Evolutionary conservation across 108 stramenopile species (phyloP), one percentile per base, ranked within the genome.

Genomic region (Aurantiochytrium sp.): DNA sequence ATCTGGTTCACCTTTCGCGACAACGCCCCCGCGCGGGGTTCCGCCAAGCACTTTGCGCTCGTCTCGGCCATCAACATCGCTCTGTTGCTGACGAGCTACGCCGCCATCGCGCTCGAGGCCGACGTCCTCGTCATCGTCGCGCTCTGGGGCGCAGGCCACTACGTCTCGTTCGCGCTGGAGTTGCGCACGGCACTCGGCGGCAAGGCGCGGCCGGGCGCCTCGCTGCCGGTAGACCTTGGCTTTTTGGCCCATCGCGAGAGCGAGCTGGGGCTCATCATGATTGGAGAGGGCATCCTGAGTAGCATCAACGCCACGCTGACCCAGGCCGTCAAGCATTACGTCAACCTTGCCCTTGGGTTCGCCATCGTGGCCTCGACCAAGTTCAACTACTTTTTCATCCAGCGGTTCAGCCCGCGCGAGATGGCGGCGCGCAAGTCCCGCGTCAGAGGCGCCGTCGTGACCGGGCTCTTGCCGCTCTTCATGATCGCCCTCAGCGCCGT

Each of bases 191-290:
- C 45, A 12, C 73, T 81, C 45, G 32, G 8, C 2, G 73, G 73
- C 1, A 41, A 81, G 24, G 32, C 30, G 17, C 36, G 32, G 12
- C 21, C 6, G n/a, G 42, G 32, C 12, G 6, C 42, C 0, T 27
- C 73, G 6, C 42, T 81, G 1, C 73, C 73, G 39, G 15, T 42
- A 12, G 73, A 81, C 32, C 3, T 81, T 1, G 42, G 45, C 0
- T 81, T 48, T 81, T 6, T 81, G 36, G 73, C 73, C 15, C 73
- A 81, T 30, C 73, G 73, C 36, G 39, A 81, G 42, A 48, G 73
- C 12, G 73, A 81, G 45, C 73, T 81, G 21, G 73, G 42, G 39
- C 73, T 81, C 39, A 81, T 81, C 45, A 81, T 81, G 73, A 81
- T 81, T 48, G 73, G 73, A 37, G 73, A 81, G 30, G 73, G 73